A percentile compares a stretch with the other conserved stretches of the same genome.
These are phyloP conservation scores for Citrullus mucosospermus DNA, from an alignment of 306 rosid species.

Conservation along the genomic window DNA sequence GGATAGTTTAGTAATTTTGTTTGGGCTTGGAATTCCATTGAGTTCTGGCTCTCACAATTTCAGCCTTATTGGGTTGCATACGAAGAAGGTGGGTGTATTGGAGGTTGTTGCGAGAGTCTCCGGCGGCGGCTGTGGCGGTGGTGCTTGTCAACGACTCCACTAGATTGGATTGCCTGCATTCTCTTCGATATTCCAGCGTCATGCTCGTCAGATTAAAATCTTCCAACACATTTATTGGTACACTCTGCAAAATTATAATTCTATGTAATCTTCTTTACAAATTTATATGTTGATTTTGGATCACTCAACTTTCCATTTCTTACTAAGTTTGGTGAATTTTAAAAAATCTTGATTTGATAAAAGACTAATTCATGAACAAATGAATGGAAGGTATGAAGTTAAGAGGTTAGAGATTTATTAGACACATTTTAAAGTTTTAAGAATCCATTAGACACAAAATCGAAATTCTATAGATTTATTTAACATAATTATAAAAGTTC, in stretches of 20 bases:
- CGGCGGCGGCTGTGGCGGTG: slow-evolving; percentile 8
- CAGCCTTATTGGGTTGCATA: slow-evolving; percentile 44
- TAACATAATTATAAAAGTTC: too few relatives aligned
- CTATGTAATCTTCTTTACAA: too few relatives aligned
- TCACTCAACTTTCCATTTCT: too few relatives aligned
- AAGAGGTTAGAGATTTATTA: too few relatives aligned
- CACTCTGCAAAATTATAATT: slow-evolving; percentile 35
- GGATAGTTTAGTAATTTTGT: not conserved
- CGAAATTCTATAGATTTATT: too few relatives aligned
- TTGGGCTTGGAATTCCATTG: slow-evolving; percentile 40
- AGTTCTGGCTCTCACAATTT: slow-evolving; percentile 73
- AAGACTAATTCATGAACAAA: too few relatives aligned
- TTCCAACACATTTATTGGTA: slow-evolving; percentile 55
- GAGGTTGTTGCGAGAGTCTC: not conserved
- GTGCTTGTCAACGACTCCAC: slow-evolving; percentile 69
- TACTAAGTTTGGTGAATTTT: too few relatives aligned
- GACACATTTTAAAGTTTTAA: too few relatives aligned
- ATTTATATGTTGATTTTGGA: too few relatives aligned
- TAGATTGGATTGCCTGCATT: slow-evolving; percentile 60
- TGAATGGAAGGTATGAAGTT: too few relatives aligned
- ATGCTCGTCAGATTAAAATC: slow-evolving; percentile 49
- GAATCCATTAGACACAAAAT: too few relatives aligned
- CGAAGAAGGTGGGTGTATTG: slow-evolving; percentile 78
- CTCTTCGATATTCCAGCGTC: slow-evolving; percentile 78
- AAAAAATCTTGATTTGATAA: too few relatives aligned